phyloP scores from a whole-genome alignment of 2,329 filamentous ascomycete species.

The Harringtonia aguacate region DNA sequence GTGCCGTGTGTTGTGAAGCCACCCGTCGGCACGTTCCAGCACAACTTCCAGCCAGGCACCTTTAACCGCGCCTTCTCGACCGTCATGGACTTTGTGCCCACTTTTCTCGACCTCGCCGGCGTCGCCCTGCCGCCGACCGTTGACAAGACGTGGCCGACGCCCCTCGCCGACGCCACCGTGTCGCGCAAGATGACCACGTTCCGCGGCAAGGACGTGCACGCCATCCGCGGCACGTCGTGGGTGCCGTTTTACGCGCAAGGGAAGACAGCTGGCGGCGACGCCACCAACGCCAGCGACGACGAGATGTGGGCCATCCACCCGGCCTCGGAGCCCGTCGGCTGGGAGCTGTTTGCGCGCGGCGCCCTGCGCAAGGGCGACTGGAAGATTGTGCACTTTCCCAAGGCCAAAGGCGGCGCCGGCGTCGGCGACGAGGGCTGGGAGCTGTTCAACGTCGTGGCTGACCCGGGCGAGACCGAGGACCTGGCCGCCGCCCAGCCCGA shows the following conservation, averaged over 20 bases:
- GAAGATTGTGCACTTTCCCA: conserved; percentile 14
- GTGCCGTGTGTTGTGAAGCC: conserved; percentile 34
- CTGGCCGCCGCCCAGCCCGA: conserved; percentile 21
- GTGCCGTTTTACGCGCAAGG: neutral
- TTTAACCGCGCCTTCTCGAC: conserved; percentile 36
- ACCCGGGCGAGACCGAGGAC: conserved; percentile 32
- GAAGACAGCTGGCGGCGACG: conserved; percentile 4
- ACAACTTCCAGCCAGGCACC: conserved; percentile 18
- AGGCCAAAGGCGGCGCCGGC: too few species aligned
- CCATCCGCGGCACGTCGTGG: conserved; percentile 3
- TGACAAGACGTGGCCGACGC: too few species aligned
- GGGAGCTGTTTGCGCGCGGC: conserved; percentile 22
- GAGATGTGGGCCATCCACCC: neutral
- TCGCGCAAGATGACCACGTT: conserved; percentile 25
- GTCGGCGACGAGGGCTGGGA: too few species aligned
- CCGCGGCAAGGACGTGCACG: conserved; percentile 21
- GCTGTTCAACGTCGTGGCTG: conserved; percentile 10
- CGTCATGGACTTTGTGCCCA: conserved; percentile 32
- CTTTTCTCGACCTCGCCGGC: too few species aligned
- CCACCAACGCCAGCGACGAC: too few species aligned
- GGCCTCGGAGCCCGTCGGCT: conserved; percentile 16
- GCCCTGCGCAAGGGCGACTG: conserved; percentile 23
- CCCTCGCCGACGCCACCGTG: too few species aligned
- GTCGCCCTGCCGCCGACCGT: too few species aligned
- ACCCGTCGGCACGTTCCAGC: neutral